phyloP scores from a whole-genome alignment of 1,139 yeast species.

The Suhomyces yuchorum region DNA sequence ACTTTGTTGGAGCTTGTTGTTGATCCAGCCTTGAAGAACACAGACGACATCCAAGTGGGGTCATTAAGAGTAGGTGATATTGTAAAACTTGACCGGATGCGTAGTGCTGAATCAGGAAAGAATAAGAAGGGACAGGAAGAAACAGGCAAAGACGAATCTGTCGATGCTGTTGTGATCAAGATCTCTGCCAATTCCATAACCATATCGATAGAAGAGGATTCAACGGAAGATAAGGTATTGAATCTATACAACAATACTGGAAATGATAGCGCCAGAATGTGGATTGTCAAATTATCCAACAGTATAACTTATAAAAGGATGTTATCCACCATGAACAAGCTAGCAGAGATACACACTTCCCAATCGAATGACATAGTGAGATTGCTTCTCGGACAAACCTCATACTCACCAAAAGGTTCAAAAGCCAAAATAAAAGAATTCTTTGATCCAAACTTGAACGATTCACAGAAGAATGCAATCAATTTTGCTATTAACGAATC shows the following conservation, averaged over 20 bases:
- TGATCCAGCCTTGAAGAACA: slow-evolving; percentile 55
- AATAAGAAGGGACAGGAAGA: slow-evolving; percentile 24
- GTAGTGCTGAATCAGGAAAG: slow-evolving; percentile 16
- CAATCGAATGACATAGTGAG: slow-evolving; percentile 42
- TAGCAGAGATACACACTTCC: slow-evolving; percentile 48
- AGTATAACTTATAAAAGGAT: slow-evolving; percentile 75
- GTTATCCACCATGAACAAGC: slow-evolving; percentile 74
- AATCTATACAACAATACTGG: slow-evolving; percentile 47
- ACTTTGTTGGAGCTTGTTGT: slow-evolving; percentile 63
- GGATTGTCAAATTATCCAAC: slow-evolving; percentile 69
- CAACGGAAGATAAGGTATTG: slow-evolving; percentile 46
- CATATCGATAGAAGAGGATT: slow-evolving; percentile 63
- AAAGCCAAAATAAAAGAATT: slow-evolving; percentile 28
- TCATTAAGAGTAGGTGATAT: slow-evolving; percentile 79
- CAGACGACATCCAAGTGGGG: slow-evolving; percentile 48
- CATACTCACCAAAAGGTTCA: slow-evolving; percentile 21
- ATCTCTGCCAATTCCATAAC: slow-evolving; percentile 48
- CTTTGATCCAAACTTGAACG: slow-evolving; percentile 58
- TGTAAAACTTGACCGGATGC: slow-evolving; percentile 52
- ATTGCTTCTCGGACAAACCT: slow-evolving; percentile 46
- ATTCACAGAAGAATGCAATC: slow-evolving; percentile 59
- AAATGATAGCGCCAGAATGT: slow-evolving; percentile 45
- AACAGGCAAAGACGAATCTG: slow-evolving; percentile 22
- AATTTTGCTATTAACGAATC: slow-evolving; percentile 43
- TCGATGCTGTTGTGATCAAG: slow-evolving; percentile 66